Evolutionary conservation across 495 filamentous ascomycete species (phyloP).

Genomic region (Aspergillus sclerotiicarbonarius): DNA sequence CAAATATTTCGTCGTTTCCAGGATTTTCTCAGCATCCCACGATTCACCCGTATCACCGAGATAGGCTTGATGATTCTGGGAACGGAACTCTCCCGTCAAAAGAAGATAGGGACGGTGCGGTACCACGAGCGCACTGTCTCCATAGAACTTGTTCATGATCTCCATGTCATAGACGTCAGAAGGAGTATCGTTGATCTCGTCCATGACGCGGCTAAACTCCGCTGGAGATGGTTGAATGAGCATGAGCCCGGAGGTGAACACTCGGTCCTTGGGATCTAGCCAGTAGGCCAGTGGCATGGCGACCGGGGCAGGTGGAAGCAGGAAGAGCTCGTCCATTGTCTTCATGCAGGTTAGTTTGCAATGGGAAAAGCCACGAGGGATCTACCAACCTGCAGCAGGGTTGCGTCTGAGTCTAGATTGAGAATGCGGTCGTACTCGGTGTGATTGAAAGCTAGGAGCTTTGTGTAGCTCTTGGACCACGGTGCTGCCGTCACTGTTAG

Average conservation of each 20-base stretch:
- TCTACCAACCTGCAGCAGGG: conserved; percentile 41
- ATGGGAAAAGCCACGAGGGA: not conserved
- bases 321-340: conserved; percentile 63
- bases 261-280: conserved; percentile 43
- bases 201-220: conserved; percentile 48
- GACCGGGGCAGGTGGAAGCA: conserved; percentile 48
- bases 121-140: conserved; percentile 55
- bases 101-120: conserved; percentile 65
- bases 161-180: conserved; percentile 60
- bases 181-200: conserved; percentile 25
- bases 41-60: conserved; percentile 50
- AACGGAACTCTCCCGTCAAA: conserved; percentile 62
- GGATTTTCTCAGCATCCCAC: conserved; percentile 59
- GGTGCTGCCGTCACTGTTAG: conserved; percentile 29
- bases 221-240: conserved; percentile 52
- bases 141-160: conserved; percentile 62
- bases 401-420: conserved; percentile 59
- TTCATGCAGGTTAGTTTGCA: conserved; percentile 7
- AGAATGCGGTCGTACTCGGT: conserved; percentile 61
- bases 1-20: conserved; percentile 62
- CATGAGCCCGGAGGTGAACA: conserved; percentile 53
- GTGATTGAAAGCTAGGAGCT: conserved; percentile 64
- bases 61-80: conserved; percentile 50
- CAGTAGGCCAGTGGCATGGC: conserved; percentile 63
- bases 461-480: conserved; percentile 57